These are phyloP conservation scores for Colletotrichum plurivorum DNA, from an alignment of 2,329 filamentous ascomycete genomes.

Conservation along the genomic window DNA sequence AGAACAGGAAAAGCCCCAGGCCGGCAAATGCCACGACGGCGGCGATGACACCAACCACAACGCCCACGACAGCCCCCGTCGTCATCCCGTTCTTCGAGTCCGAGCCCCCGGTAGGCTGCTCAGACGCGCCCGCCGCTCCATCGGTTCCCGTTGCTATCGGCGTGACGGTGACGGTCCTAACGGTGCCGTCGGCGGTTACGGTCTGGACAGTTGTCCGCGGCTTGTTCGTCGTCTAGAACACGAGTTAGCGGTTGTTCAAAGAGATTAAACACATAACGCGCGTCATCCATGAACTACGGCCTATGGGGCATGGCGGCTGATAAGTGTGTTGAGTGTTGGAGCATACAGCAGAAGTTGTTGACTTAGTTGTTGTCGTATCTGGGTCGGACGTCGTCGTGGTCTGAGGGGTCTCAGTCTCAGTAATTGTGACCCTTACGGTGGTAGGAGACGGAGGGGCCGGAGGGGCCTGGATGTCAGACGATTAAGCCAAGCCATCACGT, in stretches of 20 bases:
- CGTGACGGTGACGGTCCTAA: conserved; percentile 69
- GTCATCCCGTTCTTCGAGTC: conserved; percentile 49
- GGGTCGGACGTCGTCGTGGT: conserved; percentile 51
- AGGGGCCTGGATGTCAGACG: conserved; percentile 45
- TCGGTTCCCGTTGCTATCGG: conserved; percentile 54
- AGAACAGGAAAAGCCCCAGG: conserved; percentile 57
- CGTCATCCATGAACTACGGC: conserved; percentile 20
- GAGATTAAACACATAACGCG: conserved; percentile 3
- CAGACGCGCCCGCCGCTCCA: conserved; percentile 33
- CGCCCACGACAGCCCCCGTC: conserved; percentile 65
- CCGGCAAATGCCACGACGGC: conserved; percentile 56
- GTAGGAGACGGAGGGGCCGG: conserved; percentile 43
- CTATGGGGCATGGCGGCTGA: conserved; percentile 24
- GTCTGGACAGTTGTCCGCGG: conserved; percentile 57
- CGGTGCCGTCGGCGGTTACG: conserved; percentile 66
- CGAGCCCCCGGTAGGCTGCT: conserved; percentile 4
- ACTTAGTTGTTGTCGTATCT: conserved; percentile 40
- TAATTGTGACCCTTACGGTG: conserved; percentile 41
- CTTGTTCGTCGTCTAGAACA: conserved; percentile 14
- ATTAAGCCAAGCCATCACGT: conserved; percentile 40
- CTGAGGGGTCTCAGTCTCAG: conserved; percentile 51
- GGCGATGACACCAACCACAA: conserved; percentile 54
- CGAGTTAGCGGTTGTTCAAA: conserved; percentile 13
- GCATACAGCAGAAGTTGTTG: conserved; percentile 39
- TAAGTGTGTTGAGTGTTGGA: conserved; percentile 21